These are phyloP conservation scores for Penicillium fuscoglaucum DNA, from an alignment of 2,329 filamentous ascomycete species.

Conservation along the genomic window DNA sequence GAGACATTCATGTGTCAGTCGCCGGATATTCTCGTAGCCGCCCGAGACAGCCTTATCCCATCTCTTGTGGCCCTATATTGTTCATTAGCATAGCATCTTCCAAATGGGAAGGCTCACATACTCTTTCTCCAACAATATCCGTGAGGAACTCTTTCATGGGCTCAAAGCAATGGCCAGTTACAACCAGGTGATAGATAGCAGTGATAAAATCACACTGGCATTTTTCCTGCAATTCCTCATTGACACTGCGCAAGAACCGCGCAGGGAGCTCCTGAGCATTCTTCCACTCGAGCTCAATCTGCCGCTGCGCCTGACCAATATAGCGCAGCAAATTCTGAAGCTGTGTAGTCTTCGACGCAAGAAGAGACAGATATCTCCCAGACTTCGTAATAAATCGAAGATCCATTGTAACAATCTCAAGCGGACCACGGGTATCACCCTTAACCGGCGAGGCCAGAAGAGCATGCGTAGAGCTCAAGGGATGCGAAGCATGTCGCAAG, in stretches of 20 bases:
- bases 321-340: slow-evolving; percentile 86
- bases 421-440: slow-evolving; percentile 38
- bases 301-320: slow-evolving; percentile 73
- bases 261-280: slow-evolving; percentile 75
- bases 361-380: slow-evolving; percentile 76
- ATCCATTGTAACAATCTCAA: slow-evolving; percentile 73
- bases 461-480: slow-evolving; percentile 72
- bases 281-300: slow-evolving; percentile 80
- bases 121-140: slow-evolving; percentile 76
- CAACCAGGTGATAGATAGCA: slow-evolving; percentile 78
- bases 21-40: slow-evolving; percentile 74
- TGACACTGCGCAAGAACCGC: slow-evolving; percentile 74
- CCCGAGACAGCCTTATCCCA: slow-evolving; percentile 87
- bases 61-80: slow-evolving; percentile 74
- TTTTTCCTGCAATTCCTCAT: slow-evolving; percentile 70
- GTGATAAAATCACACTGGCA: slow-evolving; percentile 67
- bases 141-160: slow-evolving; percentile 84
- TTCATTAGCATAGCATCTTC: slow-evolving; percentile 9
- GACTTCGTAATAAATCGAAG: slow-evolving; percentile 75
- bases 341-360: slow-evolving; percentile 83
- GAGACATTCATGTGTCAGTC: slow-evolving; percentile 81
- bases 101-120: slow-evolving; percentile 44
- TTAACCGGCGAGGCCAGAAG: slow-evolving; percentile 56
- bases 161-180: slow-evolving; percentile 76
- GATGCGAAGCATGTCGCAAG: slow-evolving; percentile 68